Evolutionary conservation across 192 early-diverging fungal species (phyloP), one percentile per base, ranked within the genome.

Genomic region (Dissophora globulifera): DNA sequence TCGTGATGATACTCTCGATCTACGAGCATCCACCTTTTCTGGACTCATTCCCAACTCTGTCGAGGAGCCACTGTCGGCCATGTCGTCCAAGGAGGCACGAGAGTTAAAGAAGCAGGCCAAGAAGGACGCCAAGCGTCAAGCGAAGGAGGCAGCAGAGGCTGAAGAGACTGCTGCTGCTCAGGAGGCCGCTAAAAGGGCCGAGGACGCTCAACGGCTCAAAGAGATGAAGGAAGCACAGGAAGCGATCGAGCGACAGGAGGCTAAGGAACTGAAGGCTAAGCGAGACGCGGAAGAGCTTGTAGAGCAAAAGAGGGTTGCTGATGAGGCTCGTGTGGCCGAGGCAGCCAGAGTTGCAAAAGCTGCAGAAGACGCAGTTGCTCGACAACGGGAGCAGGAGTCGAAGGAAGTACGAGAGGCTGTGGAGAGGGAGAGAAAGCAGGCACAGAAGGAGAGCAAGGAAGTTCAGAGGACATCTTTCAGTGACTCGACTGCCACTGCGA

Each of bases 91-190:
- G 23, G 72, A 67, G 27, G 50, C 52, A 0, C 50, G 72, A 16
- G 72, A 76, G 26, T 25, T 55, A 6, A 76, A 76, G 47, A 76
- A 76, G 38, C 62, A 67, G 30, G 72, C 72, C 22, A 76, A 76
- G 47, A 76, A 67, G 43, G 72, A 76, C 12, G 63, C 72, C 27
- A 76, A 67, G 58, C 55, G 64, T 48, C 72, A 76, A 26, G 72
- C 72, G 29, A 76, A 76, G 41, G 72, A 76, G 38, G 58, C 45
- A 42, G 64, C 63, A 15, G 72, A 61, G 17, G 64, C 72, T 4
- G 72, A 76, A n/a, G 63, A 67, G 19, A 23, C 15, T 3, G 52
- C 58, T 6, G 64, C 51, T 22, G 42, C 55, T 30, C 63, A 58
- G 47, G 58, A 33, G 22, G 72, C 58, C 17, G 52, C 58, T 42